Evolutionary conservation across 148 eudicot species (phyloP).

Genomic region (Camellia japonica): DNA sequence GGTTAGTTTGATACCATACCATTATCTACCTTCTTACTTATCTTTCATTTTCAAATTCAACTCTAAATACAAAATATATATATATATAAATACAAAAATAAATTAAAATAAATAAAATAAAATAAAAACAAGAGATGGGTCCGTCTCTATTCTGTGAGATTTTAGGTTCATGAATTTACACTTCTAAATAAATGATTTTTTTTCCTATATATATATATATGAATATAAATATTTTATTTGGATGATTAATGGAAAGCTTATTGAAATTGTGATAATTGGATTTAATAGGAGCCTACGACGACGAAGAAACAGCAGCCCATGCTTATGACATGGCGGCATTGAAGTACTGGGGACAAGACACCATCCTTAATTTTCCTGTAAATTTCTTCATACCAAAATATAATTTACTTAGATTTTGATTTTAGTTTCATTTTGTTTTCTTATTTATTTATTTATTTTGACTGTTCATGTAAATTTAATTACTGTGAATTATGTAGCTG

Average conservation of each 20-base stretch:
- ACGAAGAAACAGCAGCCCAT: constrained; percentile 82
- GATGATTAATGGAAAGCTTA: neutral
- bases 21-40: neutral
- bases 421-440: neutral
- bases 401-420: neutral
- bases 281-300: constrained; percentile 76
- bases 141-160: too few species aligned
- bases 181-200: neutral
- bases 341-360: constrained; percentile 84
- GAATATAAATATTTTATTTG: neutral
- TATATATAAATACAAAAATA: neutral
- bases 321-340: constrained; percentile 93
- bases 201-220: too few species aligned
- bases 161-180: neutral
- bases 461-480: neutral
- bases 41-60: neutral
- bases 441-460: neutral
- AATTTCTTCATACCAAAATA: neutral
- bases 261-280: neutral
- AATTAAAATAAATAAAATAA: too few species aligned
- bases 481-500: constrained; percentile 28
- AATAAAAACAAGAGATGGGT: too few species aligned
- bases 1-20: constrained; percentile 42
- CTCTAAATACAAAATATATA: neutral
- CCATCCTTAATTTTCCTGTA: constrained; percentile 80